A percentile compares a stretch with the other conserved stretches of the same genome.
Evolutionary conservation across 495 filamentous ascomycete genomes (phyloP).

Genomic region (Amniculicola lignicola): DNA sequence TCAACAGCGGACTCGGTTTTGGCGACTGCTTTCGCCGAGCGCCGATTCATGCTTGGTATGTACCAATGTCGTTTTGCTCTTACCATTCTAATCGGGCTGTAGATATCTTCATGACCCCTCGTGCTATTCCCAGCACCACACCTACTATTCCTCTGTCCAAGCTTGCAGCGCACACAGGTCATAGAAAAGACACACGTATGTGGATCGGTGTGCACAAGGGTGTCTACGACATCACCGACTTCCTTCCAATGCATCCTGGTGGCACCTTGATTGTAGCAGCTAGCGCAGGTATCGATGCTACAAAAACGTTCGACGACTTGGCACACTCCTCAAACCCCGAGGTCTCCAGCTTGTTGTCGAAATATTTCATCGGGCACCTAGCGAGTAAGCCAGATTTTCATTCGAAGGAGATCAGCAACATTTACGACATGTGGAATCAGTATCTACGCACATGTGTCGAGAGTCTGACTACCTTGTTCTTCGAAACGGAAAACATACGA

Average conservation of each 20-base stretch:
- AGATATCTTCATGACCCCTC: constrained; percentile 56
- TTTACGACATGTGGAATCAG: constrained; percentile 49
- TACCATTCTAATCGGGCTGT: background rate
- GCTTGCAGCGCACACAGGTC: constrained; percentile 49
- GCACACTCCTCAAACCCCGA: constrained; percentile 54
- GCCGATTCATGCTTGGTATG: constrained; percentile 48
- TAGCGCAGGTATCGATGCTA: constrained; percentile 53
- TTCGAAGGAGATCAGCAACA: constrained; percentile 40
- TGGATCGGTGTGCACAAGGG: constrained; percentile 53
- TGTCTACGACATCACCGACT: constrained; percentile 52
- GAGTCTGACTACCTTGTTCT: constrained; percentile 49
- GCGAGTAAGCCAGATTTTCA: constrained; percentile 49
- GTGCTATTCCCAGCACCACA: constrained; percentile 48
- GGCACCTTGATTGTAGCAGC: constrained; percentile 52
- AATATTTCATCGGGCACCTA: constrained; percentile 52
- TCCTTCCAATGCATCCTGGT: constrained; percentile 50
- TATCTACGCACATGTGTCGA: constrained; percentile 50
- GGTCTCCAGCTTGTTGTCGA: constrained; percentile 48
- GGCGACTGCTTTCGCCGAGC: constrained; percentile 52
- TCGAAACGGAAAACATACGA: constrained; percentile 51
- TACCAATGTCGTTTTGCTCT: no score
- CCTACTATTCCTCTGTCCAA: constrained; percentile 50
- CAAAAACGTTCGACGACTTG: constrained; percentile 51
- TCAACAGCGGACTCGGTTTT: constrained; percentile 48
- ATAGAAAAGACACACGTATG: constrained; percentile 47